These are phyloP conservation scores for Wickerhamiella vanderwaltii DNA, from an alignment of 805 yeast genomes.

Conservation along the genomic window DNA sequence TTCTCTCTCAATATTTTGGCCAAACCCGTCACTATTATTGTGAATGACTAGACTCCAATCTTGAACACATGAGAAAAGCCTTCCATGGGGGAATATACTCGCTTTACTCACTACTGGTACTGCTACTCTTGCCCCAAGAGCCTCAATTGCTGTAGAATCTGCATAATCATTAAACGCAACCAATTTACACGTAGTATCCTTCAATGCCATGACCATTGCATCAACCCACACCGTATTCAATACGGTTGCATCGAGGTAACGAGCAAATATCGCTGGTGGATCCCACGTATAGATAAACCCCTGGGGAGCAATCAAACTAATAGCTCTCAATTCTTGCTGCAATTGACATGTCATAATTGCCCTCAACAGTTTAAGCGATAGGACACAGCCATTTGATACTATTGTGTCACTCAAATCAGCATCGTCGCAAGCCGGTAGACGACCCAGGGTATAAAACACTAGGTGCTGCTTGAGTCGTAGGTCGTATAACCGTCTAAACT, in stretches of 20 bases:
- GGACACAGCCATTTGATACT: conserved; percentile 1
- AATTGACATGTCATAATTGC: conserved; percentile 14
- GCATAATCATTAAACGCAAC: conserved; percentile 19
- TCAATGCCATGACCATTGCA: conserved; percentile 12
- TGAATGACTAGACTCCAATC: conserved; percentile 14
- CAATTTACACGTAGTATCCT: conserved; percentile 7
- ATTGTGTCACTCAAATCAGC: background rate
- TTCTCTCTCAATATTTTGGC: conserved; percentile 18
- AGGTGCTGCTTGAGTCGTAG: conserved; percentile 12
- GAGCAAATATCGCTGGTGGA: conserved; percentile 20
- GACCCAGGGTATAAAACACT: conserved; percentile 11
- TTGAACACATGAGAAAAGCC: background rate
- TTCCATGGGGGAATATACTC: conserved; percentile 1
- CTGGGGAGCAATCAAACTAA: conserved; percentile 4
- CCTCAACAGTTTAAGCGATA: conserved; percentile 14
- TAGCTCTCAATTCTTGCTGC: conserved; percentile 11
- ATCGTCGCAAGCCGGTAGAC: background rate
- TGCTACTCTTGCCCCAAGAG: background rate
- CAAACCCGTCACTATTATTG: conserved; percentile 21
- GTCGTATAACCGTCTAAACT: conserved; percentile 11
- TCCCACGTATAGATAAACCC: conserved; percentile 20
- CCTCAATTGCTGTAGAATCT: conserved; percentile 12
- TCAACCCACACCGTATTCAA: conserved; percentile 17
- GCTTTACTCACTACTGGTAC: conserved; percentile 4
- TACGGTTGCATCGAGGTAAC: conserved; percentile 10